Conservation (phyloP, 352 stramenopile species). For the Pythium phragmiticola region DNA sequence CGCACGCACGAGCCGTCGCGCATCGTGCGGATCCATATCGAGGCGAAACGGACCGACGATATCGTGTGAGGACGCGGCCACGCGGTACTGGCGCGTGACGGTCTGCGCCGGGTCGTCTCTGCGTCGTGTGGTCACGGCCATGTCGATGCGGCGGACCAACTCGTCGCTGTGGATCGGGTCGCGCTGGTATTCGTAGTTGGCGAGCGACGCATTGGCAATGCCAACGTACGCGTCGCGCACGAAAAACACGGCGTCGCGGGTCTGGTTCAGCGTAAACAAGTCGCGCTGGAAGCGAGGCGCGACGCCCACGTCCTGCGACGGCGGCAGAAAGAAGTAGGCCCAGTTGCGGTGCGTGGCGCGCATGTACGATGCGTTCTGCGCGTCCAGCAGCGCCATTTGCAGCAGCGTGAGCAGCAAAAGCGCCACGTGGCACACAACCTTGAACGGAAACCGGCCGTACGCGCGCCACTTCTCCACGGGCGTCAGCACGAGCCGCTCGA, state of each 20-base stretch:
- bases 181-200: constrained; percentile 77
- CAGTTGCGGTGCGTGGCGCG: constrained; percentile 82
- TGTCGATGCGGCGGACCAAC: constrained; percentile 19
- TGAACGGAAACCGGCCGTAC: constrained; percentile 81
- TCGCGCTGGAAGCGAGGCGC: constrained; percentile 63
- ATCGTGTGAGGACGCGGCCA: constrained; percentile 28
- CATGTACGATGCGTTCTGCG: constrained; percentile 84
- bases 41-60: constrained; percentile 64
- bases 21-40: constrained; percentile 32
- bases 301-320: constrained; percentile 47
- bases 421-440: constrained; percentile 74
- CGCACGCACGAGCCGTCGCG: constrained; percentile 52
- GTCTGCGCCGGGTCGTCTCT: background rate
- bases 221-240: constrained; percentile 78
- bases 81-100: constrained; percentile 42
- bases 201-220: constrained; percentile 62
- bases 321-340: constrained; percentile 83
- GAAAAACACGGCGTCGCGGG: constrained; percentile 56
- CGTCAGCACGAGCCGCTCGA: constrained; percentile 70
- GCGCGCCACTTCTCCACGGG: constrained; percentile 76
- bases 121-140: constrained; percentile 18
- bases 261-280: constrained; percentile 77
- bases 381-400: constrained; percentile 78
- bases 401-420: constrained; percentile 69
- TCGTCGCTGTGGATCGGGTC: constrained; percentile 13